Conservation (phyloP, 345 rosid species). For the Salix koriyanagi region DNA sequence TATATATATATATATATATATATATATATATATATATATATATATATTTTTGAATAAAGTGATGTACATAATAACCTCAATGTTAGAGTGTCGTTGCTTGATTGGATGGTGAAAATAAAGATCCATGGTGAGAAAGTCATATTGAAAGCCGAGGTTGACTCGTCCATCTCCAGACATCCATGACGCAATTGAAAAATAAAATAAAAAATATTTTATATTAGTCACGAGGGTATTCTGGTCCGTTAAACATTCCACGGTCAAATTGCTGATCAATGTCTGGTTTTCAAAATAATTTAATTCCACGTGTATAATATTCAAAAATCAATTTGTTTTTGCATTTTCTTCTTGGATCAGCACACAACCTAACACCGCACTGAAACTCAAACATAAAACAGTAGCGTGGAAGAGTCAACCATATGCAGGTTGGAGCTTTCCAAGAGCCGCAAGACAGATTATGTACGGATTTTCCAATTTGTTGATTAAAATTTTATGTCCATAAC, state of each 20-base stretch:
- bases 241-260: neutral
- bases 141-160: neutral
- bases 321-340: neutral
- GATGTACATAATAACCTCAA: too few species aligned
- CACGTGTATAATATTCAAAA: neutral
- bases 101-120: neutral
- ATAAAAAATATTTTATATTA: neutral
- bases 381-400: neutral
- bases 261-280: neutral
- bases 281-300: neutral
- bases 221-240: neutral
- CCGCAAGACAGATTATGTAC: neutral
- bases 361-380: neutral
- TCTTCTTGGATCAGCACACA: neutral
- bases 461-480: neutral
- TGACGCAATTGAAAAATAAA: neutral
- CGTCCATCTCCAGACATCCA: neutral
- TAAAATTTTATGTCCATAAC: neutral
- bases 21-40: too few species aligned
- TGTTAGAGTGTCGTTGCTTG: neutral
- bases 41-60: too few species aligned
- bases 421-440: neutral
- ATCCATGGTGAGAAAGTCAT: neutral
- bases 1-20: too few species aligned
- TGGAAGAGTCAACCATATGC: neutral